Conservation (phyloP, 768 basidiomycete species). For the Suillus alpinus region DNA sequence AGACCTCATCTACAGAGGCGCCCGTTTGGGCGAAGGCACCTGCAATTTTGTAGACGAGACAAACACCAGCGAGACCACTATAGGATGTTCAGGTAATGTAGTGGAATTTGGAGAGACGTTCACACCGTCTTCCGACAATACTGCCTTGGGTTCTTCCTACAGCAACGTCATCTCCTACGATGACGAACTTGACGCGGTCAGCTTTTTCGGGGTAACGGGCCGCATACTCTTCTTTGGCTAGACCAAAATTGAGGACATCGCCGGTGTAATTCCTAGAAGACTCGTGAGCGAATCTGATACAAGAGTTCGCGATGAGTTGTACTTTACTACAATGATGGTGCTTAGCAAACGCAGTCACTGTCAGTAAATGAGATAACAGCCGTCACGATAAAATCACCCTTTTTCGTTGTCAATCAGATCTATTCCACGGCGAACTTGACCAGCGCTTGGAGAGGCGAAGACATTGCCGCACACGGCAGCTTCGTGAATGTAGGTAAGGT, state of each 20-base stretch:
- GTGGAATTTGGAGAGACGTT: background rate
- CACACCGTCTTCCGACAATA: slow-evolving; percentile 79
- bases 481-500: slow-evolving; percentile 15
- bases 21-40: slow-evolving; percentile 76
- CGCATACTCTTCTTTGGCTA: slow-evolving; percentile 83
- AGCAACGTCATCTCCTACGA: slow-evolving; percentile 89
- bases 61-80: slow-evolving; percentile 80
- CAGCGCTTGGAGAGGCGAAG: slow-evolving; percentile 87
- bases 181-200: slow-evolving; percentile 66
- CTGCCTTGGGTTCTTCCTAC: slow-evolving; percentile 78
- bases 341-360: slow-evolving; percentile 32
- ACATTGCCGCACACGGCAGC: slow-evolving; percentile 86
- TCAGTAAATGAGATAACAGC: background rate
- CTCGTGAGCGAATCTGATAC: slow-evolving; percentile 4
- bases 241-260: slow-evolving; percentile 87
- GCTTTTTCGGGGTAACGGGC: slow-evolving; percentile 66
- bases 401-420: slow-evolving; percentile 70
- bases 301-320: slow-evolving; percentile 7
- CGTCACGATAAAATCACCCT: slow-evolving; percentile 46
- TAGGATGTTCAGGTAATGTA: background rate
- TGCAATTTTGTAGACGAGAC: slow-evolving; percentile 87
- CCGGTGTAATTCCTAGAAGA: slow-evolving; percentile 77
- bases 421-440: slow-evolving; percentile 79
- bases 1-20: slow-evolving; percentile 65
- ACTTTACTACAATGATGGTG: slow-evolving; percentile 85